Evolutionary conservation across 1,284 basidiomycete species (phyloP).

Genomic region (Meripilus lineatus): DNA sequence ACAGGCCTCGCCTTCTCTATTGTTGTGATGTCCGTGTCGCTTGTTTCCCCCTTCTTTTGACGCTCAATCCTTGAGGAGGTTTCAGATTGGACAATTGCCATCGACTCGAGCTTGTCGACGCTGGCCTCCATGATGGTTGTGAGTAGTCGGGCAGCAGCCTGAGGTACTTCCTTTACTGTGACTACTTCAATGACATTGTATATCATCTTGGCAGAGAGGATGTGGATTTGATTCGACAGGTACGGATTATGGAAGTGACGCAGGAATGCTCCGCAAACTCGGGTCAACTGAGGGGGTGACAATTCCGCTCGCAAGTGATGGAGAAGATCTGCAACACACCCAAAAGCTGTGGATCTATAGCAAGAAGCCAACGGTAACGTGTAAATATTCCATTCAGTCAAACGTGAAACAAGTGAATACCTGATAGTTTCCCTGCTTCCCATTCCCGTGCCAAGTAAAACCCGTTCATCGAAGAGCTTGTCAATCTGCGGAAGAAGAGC

Average conservation of each 20-base stretch:
- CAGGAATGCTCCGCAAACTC: slow-evolving; percentile 84
- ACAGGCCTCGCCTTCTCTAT: slow-evolving; percentile 83
- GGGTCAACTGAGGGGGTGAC: slow-evolving; percentile 71
- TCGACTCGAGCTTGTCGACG: slow-evolving; percentile 82
- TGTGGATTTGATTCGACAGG: slow-evolving; percentile 79
- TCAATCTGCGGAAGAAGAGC: slow-evolving; percentile 85
- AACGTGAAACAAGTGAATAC: slow-evolving; percentile 35
- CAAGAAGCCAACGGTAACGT: not conserved
- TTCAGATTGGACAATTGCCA: slow-evolving; percentile 67
- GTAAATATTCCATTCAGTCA: not conserved
- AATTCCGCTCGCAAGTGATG: slow-evolving; percentile 90
- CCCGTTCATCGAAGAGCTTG: slow-evolving; percentile 87
- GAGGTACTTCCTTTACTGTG: slow-evolving; percentile 65
- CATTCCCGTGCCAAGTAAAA: slow-evolving; percentile 84
- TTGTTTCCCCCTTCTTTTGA: slow-evolving; percentile 42
- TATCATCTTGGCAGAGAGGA: slow-evolving; percentile 91
- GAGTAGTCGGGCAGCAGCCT: slow-evolving; percentile 65
- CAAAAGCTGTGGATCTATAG: slow-evolving; percentile 75
- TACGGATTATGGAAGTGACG: slow-evolving; percentile 89
- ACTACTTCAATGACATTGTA: slow-evolving; percentile 88
- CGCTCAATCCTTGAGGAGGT: slow-evolving; percentile 44
- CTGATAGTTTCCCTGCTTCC: slow-evolving; percentile 82
- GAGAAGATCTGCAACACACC: slow-evolving; percentile 89
- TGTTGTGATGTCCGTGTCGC: slow-evolving; percentile 41
- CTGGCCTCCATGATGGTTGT: slow-evolving; percentile 79